Evolutionary conservation across 108 stramenopile species (phyloP).

Genomic region (Chaetoceros tenuissimus): DNA sequence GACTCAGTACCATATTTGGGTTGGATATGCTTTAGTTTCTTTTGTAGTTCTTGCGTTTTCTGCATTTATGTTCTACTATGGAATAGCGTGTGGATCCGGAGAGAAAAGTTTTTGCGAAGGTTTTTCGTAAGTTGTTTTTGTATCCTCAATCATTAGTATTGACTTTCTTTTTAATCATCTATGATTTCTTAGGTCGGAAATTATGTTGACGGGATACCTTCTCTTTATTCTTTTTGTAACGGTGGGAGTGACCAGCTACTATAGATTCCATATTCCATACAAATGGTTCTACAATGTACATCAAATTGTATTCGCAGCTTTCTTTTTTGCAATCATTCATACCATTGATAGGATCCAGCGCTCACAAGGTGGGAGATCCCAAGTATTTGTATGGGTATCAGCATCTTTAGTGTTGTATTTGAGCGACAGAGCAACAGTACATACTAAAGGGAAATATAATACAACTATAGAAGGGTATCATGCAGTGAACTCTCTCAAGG

Average conservation of each 20-base stretch:
- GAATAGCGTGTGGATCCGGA: conserved; percentile 24
- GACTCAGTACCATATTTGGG: conserved; percentile 26
- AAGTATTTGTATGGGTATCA: conserved; percentile 39
- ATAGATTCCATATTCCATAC: conserved; percentile 29
- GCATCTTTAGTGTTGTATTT: conserved; percentile 28
- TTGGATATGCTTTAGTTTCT: conserved; percentile 27
- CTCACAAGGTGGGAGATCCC: conserved; percentile 16
- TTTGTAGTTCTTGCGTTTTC: conserved; percentile 31
- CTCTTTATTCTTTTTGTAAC: conserved; percentile 22
- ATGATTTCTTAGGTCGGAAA: no score
- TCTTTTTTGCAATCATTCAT: conserved; percentile 28
- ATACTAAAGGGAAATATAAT: conserved; percentile 22
- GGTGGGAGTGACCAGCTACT: conserved; percentile 22
- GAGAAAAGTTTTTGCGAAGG: conserved; percentile 37
- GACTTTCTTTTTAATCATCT: no score
- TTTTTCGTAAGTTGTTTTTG: conserved; percentile 25
- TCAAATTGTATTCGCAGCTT: conserved; percentile 28
- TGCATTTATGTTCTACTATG: conserved; percentile 36
- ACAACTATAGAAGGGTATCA: conserved; percentile 9
- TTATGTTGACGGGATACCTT: conserved; percentile 21
- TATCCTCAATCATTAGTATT: conserved; percentile 4
- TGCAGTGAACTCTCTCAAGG: conserved; percentile 4
- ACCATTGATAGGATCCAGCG: conserved; percentile 30
- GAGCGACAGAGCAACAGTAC: conserved; percentile 32
- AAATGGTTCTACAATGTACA: conserved; percentile 31